Base-by-base conservation (phyloP, 495 filamentous ascomycete genomes). In the Hypoxylon subgilvum region DNA sequence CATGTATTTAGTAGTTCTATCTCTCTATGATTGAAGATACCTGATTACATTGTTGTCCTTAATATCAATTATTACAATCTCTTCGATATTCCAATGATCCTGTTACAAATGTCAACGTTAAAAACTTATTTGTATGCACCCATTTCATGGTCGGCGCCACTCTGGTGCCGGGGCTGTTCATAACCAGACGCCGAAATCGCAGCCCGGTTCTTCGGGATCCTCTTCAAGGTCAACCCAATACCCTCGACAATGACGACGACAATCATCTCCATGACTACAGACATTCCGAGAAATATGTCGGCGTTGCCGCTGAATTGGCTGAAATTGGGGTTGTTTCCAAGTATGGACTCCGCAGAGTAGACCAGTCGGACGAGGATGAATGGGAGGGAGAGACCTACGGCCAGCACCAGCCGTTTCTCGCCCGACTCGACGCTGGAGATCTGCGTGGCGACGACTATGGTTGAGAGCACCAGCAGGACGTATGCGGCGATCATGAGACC, bases 241-340 rank as follows among this genome's bases (percentile, higher is more conserved):
- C 16, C 41, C 53, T 73, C 72, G 4, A 71, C 42, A 9, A 76
- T 69, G 14, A 43, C 16, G 3, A 74, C 61, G 23, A 68, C 66
- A 27, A 72, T 53, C 38, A 76, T 69, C 64, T 76, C 74, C 66
- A 71, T 71, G 42, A 76, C 55, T 19, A 74, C 65, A 1, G 65
- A 57, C 65, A 71, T 66, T 44, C 69, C 74, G 5, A 76, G 50
- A n/a, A 59, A 54, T 39, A 69, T 64, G 27, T 52, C 57, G 53
- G 38, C 17, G 17, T 53, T 43, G 22, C 71, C 71, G 38, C 63
- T 61, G 23, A 63, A 27, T 28, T 44, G 52, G 53, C 39, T 69
- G 57, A 75, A 74, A 31, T 45, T 27, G 7, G 61, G 51, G 31
- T 69, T 55, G 17, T 41, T 31, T 3, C 61, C 56, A 40, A 67